phyloP scores from a whole-genome alignment of 139 green algal species.

The Trebouxia sp. region DNA sequence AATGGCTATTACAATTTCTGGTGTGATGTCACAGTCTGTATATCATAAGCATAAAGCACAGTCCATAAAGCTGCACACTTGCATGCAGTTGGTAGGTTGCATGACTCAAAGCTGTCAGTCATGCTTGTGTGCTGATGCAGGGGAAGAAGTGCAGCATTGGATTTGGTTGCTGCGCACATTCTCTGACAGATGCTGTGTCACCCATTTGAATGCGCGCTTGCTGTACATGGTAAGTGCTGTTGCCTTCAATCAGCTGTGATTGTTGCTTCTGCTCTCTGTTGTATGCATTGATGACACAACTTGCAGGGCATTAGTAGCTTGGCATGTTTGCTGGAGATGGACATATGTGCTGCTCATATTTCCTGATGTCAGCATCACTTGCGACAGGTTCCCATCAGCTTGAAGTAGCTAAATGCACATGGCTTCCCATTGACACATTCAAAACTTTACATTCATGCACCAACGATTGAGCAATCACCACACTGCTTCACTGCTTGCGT shows the following conservation, averaged over 20 bases:
- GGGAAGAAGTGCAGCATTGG: constrained; percentile 35
- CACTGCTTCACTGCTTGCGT: no score
- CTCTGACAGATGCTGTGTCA: constrained; percentile 15
- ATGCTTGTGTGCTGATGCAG: neutral
- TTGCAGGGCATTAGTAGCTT: no score
- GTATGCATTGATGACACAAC: no score
- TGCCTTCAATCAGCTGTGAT: neutral
- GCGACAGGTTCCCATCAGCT: no score
- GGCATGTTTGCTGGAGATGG: no score
- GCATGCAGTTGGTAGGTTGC: neutral
- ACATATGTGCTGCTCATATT: no score
- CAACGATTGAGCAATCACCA: no score
- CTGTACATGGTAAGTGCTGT: constrained; percentile 26
- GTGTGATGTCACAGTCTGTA: neutral
- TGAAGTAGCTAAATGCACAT: no score
- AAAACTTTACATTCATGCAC: no score
- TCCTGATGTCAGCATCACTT: no score
- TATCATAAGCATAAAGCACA: neutral
- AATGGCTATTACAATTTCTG: neutral
- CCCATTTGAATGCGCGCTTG: neutral
- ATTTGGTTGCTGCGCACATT: constrained; percentile 38
- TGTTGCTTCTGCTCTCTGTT: neutral
- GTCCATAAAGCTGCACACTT: neutral
- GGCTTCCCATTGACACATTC: no score
- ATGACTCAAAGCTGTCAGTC: neutral